These are phyloP conservation scores for Coniochaeta sp. DNA, from an alignment of 2,329 filamentous ascomycete genomes.

Conservation along the genomic window DNA sequence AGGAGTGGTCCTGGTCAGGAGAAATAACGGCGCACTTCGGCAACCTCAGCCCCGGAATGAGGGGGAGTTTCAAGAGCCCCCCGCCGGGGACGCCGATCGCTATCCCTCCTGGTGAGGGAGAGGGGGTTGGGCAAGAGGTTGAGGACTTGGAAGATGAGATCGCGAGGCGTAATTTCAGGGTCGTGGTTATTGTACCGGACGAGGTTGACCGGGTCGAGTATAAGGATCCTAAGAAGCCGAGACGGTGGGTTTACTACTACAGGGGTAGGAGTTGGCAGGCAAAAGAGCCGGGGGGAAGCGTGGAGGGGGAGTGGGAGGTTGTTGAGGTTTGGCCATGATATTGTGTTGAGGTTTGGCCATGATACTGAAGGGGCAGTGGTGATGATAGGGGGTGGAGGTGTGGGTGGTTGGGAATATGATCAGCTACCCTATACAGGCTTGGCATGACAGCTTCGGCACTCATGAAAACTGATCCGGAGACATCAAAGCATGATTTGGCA, in stretches of 20 bases:
- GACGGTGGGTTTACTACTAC: constrained; percentile 64
- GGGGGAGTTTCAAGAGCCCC: constrained; percentile 69
- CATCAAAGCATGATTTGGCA: no score
- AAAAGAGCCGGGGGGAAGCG: constrained; percentile 23
- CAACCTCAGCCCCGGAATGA: constrained; percentile 74
- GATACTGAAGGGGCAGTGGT: no score
- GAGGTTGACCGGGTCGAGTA: constrained; percentile 72
- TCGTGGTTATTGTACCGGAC: constrained; percentile 74
- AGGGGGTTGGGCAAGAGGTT: constrained; percentile 56
- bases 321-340: constrained; percentile 63
- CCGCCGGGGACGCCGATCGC: constrained; percentile 57
- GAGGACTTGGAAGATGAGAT: constrained; percentile 62
- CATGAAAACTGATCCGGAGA: no score
- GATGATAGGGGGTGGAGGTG: no score
- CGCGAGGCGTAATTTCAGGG: constrained; percentile 70
- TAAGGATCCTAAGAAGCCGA: constrained; percentile 54
- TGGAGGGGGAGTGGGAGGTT: constrained; percentile 54
- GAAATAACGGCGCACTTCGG: constrained; percentile 87
- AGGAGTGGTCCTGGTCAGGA: constrained; percentile 67
- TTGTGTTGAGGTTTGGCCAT: background rate
- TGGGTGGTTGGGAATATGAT: no score
- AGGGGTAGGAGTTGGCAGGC: no score
- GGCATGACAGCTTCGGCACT: no score
- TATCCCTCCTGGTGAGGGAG: constrained; percentile 34
- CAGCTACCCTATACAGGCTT: no score